phyloP scores from a whole-genome alignment of 2,329 filamentous ascomycete genomes.

The Paecilomyces variotii region DNA sequence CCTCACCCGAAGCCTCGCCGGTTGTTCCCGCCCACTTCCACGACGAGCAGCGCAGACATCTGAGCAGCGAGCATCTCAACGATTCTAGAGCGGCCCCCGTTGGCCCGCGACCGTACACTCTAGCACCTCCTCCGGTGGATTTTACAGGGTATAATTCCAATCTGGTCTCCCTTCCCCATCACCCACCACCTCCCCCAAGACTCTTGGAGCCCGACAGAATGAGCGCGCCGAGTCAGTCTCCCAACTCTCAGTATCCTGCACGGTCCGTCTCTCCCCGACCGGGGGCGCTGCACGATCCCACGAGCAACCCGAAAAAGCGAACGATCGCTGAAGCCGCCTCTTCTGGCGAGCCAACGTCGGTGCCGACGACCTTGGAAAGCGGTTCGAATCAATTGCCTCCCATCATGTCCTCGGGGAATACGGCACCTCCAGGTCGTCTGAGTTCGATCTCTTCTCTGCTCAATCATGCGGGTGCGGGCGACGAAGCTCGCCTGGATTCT shows the following conservation, averaged over 20 bases:
- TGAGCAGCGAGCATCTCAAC: conserved; percentile 24
- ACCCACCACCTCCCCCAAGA: conserved; percentile 20
- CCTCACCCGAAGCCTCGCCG: conserved; percentile 33
- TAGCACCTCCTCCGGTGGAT: conserved; percentile 41
- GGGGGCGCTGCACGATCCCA: conserved; percentile 10
- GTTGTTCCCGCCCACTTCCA: conserved; percentile 20
- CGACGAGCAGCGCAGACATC: conserved; percentile 27
- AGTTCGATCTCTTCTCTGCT: conserved; percentile 71
- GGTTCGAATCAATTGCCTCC: conserved; percentile 31
- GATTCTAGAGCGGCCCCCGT: conserved; percentile 38
- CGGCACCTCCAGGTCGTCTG: conserved; percentile 49
- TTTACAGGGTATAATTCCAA: conserved; percentile 40
- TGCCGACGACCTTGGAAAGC: conserved; percentile 23
- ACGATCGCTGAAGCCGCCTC: conserved; percentile 24
- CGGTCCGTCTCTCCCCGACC: conserved; percentile 22
- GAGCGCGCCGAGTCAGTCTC: conserved; percentile 15
- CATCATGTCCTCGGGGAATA: conserved; percentile 28
- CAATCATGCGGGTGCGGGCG: conserved; percentile 44
- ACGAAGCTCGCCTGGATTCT: conserved; percentile 35
- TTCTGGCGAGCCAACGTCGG: conserved; percentile 16
- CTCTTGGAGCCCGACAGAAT: conserved; percentile 24
- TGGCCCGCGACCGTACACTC: conserved; percentile 20
- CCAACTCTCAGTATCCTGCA: conserved; percentile 21
- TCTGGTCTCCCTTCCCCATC: conserved; percentile 23
- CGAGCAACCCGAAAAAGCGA: conserved; percentile 27